Base-by-base conservation (phyloP, 1,284 basidiomycete species). In the Puccinia polysora region DNA sequence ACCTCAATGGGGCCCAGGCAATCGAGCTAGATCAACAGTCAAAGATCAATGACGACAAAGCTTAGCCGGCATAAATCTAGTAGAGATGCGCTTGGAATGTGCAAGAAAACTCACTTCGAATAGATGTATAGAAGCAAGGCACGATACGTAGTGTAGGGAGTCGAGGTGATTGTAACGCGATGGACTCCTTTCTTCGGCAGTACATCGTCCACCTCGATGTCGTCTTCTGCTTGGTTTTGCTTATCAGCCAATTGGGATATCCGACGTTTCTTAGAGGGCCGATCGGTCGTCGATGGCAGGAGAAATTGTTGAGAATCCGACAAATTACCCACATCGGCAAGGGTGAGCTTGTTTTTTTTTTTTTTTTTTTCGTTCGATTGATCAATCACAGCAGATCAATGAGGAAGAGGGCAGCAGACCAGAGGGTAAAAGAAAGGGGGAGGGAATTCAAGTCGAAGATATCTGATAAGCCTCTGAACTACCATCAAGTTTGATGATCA, bases 101-200 rank as follows among this genome's bases (percentile, higher is more conserved):
- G n/a, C n/a, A 36, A 20, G 25, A 23, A 49, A 18, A 50, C 56
- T 70, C 20, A 70, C 68, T 70, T 70, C 25, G 68, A 60, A 34
- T 70, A 70, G n/a, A 70, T 70, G 25, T 70, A 70, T 18, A 63
- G 36, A 10, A 70, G 49, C n/a, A 63, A 60, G n/a, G 58, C 68
- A 18, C 68, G 56, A 36, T 70, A 70, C 2, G 68, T 70, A 20
- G 68, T 70, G n/a, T 70, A 70, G 28, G 68, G 56, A 52, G 68
- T 62, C 2, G 68, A 60, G 14, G 68, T 62, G 49, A 70, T 70
- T 4, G 45, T 49, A 28, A 70, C 45, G 40, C 49, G 56, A 50
- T 70, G 68, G 15, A 70, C 62, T 2, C 58, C 58, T 36, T 62
- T 52, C 4, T 56, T 45, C 20, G 68, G 58, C n/a, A 32, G 30